A percentile compares a stretch with the other conserved stretches of the same genome.
These are phyloP conservation scores for Crithidia fasciculata DNA, from an alignment of 208 protist genomes.

Conservation along the genomic window DNA sequence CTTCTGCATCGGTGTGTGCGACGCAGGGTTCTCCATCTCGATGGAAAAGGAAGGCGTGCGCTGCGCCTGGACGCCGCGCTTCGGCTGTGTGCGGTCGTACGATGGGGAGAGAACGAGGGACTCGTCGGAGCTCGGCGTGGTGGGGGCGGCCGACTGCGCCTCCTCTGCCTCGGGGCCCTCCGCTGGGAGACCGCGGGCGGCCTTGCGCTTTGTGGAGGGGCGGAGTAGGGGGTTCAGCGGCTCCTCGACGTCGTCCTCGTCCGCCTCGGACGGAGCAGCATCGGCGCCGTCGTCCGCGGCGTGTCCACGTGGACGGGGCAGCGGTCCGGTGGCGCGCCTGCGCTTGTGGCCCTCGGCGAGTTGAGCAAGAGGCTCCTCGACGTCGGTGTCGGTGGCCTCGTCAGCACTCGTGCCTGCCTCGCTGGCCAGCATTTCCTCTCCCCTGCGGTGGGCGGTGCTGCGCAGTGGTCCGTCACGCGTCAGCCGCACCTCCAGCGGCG, in stretches of 20 bases:
- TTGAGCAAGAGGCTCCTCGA: not conserved
- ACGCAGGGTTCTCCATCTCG: slow-evolving; percentile 6
- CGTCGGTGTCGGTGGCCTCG: not conserved
- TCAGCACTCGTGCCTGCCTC: not conserved
- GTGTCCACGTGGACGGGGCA: not conserved
- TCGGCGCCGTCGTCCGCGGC: slow-evolving; percentile 10
- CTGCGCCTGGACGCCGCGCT: not conserved
- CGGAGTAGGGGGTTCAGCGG: not conserved
- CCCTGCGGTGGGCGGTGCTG: slow-evolving; percentile 7
- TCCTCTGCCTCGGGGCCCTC: slow-evolving; percentile 6
- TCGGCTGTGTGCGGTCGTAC: slow-evolving; percentile 9
- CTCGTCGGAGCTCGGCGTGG: not conserved
- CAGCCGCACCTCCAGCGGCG: slow-evolving; percentile 12
- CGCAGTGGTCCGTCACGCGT: not conserved
- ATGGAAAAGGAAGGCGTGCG: slow-evolving; percentile 1
- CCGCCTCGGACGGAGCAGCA: not conserved
- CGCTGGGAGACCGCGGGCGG: not conserved
- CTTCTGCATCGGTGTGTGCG: not conserved
- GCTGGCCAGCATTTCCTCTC: not conserved
- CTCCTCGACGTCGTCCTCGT: not conserved
- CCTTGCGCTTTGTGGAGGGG: not conserved
- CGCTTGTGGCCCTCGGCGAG: not conserved
- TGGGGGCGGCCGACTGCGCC: not conserved
- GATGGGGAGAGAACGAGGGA: not conserved
- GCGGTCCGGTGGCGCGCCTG: not conserved